Conservation (phyloP, 331 rosid species). For the Erythrophleum ivorense region DNA sequence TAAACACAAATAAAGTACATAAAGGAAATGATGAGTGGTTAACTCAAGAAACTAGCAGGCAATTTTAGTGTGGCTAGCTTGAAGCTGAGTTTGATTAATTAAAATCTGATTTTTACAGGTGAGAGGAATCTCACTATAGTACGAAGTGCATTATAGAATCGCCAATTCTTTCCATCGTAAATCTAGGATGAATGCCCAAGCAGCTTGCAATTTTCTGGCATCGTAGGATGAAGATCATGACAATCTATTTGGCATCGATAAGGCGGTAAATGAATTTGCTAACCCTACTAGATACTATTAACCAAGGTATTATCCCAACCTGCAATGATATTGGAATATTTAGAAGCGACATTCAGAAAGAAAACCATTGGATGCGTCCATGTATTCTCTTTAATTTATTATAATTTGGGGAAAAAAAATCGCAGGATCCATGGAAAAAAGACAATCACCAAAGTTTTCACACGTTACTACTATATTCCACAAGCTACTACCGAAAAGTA, state of each 20-base stretch:
- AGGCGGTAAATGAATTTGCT: conserved; percentile 68
- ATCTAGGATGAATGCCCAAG: conserved; percentile 22
- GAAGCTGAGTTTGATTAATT: background rate
- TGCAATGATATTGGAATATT: conserved; percentile 45
- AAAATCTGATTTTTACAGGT: background rate
- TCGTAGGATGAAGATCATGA: conserved; percentile 25
- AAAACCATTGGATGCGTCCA: background rate
- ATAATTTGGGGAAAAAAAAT: background rate
- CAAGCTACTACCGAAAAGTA: background rate
- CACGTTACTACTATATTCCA: background rate
- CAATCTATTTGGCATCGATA: conserved; percentile 42
- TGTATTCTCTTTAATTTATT: background rate
- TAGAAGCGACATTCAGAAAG: conserved; percentile 18
- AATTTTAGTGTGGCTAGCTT: background rate
- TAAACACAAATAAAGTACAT: background rate
- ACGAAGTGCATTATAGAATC: background rate
- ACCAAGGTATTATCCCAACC: conserved; percentile 94
- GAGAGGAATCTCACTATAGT: background rate
- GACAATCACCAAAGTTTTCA: background rate
- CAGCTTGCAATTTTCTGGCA: conserved; percentile 30
- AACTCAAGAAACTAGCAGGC: background rate
- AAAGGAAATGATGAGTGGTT: background rate
- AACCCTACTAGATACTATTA: conserved; percentile 71
- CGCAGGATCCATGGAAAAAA: background rate
- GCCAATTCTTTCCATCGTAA: conserved; percentile 24